These are phyloP conservation scores for Hypoxylon cercidicola DNA, from an alignment of 495 filamentous ascomycete species.

Conservation along the genomic window DNA sequence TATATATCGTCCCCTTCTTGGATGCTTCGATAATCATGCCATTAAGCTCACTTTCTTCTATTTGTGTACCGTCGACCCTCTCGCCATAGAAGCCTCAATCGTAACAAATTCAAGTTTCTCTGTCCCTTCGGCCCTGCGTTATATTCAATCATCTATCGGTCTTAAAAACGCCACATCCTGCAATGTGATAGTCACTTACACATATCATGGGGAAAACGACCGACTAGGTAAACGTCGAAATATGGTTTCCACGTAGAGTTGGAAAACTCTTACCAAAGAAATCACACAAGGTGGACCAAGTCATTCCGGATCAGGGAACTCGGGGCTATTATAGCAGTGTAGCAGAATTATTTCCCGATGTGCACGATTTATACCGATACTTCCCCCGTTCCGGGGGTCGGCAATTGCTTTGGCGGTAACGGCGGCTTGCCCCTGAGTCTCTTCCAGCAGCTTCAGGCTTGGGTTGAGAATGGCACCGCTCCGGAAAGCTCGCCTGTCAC, in stretches of 20 bases:
- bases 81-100: slow-evolving; percentile 6
- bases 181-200: slow-evolving; percentile 59
- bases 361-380: slow-evolving; percentile 41
- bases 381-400: slow-evolving; percentile 46
- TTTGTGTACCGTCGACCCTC: slow-evolving; percentile 7
- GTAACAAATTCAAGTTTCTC: slow-evolving; percentile 4
- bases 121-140: slow-evolving; percentile 3
- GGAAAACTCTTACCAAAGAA: slow-evolving; percentile 46
- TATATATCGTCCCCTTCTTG: no score
- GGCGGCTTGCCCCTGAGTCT: slow-evolving; percentile 67
- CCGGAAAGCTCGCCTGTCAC: slow-evolving; percentile 50
- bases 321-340: slow-evolving; percentile 41
- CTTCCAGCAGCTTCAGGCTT: slow-evolving; percentile 65
- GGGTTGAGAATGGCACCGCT: slow-evolving; percentile 68
- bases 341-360: neutral
- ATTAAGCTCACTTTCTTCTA: neutral
- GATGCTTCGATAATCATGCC: neutral
- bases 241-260: slow-evolving; percentile 51
- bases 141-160: neutral
- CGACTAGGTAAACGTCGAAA: slow-evolving; percentile 47
- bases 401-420: slow-evolving; percentile 54
- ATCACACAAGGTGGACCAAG: slow-evolving; percentile 23
- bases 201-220: slow-evolving; percentile 54
- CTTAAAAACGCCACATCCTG: slow-evolving; percentile 49
- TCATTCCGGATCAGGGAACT: slow-evolving; percentile 31